phyloP scores from a whole-genome alignment of 257 asterid species.

The Hygrophila difformis region DNA sequence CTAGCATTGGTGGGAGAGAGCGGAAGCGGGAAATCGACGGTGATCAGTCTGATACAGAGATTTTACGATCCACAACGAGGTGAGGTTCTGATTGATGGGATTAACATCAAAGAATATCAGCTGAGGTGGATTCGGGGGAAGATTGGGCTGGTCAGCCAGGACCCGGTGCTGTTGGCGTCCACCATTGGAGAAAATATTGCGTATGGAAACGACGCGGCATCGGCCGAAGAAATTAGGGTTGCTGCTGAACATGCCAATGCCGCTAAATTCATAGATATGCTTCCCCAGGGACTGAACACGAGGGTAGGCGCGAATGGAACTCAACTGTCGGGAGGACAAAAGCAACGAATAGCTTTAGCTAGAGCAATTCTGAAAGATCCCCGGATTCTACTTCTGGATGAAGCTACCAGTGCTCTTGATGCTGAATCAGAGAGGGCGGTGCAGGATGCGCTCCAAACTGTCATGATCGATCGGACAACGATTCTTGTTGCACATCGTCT shows the following conservation, averaged over 20 bases:
- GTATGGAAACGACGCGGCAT: constrained; percentile 32
- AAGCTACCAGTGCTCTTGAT: constrained; percentile 61
- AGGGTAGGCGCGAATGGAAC: constrained; percentile 41
- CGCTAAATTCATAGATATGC: constrained; percentile 29
- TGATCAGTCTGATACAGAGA: constrained; percentile 37
- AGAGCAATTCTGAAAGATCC: constrained; percentile 51
- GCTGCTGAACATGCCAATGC: constrained; percentile 37
- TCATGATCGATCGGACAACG: constrained; percentile 44
- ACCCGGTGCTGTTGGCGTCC: constrained; percentile 37
- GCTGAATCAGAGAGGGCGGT: constrained; percentile 41
- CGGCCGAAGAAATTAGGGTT: constrained; percentile 26
- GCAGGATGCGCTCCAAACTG: constrained; percentile 38
- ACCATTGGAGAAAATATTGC: constrained; percentile 37
- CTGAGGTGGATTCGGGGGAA: constrained; percentile 47
- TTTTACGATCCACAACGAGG: constrained; percentile 56
- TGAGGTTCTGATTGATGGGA: constrained; percentile 37
- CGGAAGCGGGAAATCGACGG: constrained; percentile 56
- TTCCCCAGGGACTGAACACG: constrained; percentile 36
- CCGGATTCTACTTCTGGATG: constrained; percentile 41
- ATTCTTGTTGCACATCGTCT: constrained; percentile 48
- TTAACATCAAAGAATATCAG: constrained; percentile 38
- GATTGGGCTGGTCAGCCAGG: constrained; percentile 50
- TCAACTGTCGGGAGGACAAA: constrained; percentile 58
- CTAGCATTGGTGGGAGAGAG: constrained; percentile 48
- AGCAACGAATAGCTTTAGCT: constrained; percentile 56